phyloP scores from a whole-genome alignment of 257 asterid species.

The Agastache rugosa region DNA sequence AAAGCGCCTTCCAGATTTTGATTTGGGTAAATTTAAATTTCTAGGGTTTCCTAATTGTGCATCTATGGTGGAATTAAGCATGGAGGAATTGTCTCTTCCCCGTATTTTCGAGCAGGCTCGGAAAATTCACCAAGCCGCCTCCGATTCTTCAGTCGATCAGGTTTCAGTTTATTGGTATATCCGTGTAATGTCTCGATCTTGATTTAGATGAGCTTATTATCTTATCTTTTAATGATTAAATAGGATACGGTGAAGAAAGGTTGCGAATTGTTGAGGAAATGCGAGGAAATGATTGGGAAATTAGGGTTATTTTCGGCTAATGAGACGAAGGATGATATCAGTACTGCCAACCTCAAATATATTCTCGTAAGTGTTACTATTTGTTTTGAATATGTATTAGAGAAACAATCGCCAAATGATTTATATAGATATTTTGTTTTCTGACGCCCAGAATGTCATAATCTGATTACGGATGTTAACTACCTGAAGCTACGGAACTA shows the following conservation, averaged over 20 bases:
- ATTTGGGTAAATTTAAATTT: constrained; percentile 13
- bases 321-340: constrained; percentile 91
- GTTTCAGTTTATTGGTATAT: constrained; percentile 29
- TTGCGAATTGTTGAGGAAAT: constrained; percentile 66
- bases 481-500: constrained; percentile 5
- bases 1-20: constrained; percentile 20
- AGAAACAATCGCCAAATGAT: background rate
- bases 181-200: background rate
- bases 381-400: constrained; percentile 5
- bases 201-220: background rate
- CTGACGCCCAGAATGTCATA: background rate
- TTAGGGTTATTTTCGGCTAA: constrained; percentile 86
- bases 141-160: constrained; percentile 65
- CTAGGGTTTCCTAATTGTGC: background rate
- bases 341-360: constrained; percentile 85
- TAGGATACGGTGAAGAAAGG: constrained; percentile 75
- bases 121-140: constrained; percentile 57
- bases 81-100: constrained; percentile 69
- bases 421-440: background rate
- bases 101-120: constrained; percentile 60
- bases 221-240: constrained; percentile 16
- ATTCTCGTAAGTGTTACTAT: constrained; percentile 68
- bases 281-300: constrained; percentile 87
- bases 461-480: constrained; percentile 4
- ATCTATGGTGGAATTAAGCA: constrained; percentile 51